Percentiles rank a stretch among this genome's conserved stretches.
phyloP scores from a whole-genome alignment of 192 early-diverging fungal species.

The Chytriomyces sp. region DNA sequence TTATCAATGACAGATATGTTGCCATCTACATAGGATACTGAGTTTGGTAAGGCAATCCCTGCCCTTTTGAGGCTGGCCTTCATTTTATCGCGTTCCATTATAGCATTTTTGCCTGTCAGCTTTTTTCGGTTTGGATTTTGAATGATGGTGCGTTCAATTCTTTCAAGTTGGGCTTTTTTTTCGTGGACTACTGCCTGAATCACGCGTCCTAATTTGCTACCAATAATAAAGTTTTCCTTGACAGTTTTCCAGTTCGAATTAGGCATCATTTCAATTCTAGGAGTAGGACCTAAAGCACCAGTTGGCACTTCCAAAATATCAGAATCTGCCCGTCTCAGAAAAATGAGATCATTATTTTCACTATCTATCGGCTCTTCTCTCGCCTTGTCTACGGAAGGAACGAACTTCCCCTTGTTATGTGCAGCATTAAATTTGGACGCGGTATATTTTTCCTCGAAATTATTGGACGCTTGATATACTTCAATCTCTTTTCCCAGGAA shows the following conservation, averaged over 20 bases:
- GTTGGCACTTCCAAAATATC: background rate
- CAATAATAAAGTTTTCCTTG: background rate
- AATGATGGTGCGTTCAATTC: background rate
- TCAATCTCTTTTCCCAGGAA: conserved; percentile 37
- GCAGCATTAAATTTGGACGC: conserved; percentile 18
- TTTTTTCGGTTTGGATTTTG: conserved; percentile 11
- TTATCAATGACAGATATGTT: no score
- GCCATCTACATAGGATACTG: no score
- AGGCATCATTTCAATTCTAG: background rate
- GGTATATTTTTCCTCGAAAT: conserved; percentile 26
- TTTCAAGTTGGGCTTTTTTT: background rate
- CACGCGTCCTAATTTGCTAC: background rate
- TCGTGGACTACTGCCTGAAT: background rate
- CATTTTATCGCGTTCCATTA: background rate
- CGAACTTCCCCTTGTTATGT: background rate
- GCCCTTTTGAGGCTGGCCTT: conserved; percentile 8
- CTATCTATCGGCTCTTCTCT: background rate
- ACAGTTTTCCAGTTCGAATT: conserved; percentile 10
- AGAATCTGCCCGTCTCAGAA: conserved; percentile 4
- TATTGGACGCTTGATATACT: conserved; percentile 18
- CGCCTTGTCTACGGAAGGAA: background rate
- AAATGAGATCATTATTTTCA: conserved; percentile 7
- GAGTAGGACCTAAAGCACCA: background rate
- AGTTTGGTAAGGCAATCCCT: conserved; percentile 28
- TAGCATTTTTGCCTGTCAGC: background rate